Conservation (phyloP, 441 rosid species). For the Populus hybrid region DNA sequence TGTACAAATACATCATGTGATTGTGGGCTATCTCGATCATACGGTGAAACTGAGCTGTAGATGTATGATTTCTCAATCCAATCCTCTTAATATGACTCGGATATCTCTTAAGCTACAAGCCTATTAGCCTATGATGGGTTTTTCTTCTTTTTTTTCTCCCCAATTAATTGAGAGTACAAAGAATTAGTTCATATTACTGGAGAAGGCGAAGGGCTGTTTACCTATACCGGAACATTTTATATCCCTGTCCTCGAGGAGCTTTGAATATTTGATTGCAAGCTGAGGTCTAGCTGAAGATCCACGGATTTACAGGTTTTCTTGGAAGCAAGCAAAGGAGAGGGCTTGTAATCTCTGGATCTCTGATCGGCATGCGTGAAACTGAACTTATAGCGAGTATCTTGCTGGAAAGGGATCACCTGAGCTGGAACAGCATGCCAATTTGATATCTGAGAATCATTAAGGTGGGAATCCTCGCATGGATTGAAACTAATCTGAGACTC, state of each 20-base stretch:
- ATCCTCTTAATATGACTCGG: not conserved
- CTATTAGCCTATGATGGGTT: not conserved
- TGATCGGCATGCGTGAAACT: slow-evolving; percentile 26
- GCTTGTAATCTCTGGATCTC: slow-evolving; percentile 25
- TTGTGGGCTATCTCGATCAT: not conserved
- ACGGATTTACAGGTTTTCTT: slow-evolving; percentile 50
- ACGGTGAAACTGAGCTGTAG: not conserved
- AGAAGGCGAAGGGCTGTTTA: slow-evolving; percentile 5
- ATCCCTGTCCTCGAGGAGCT: slow-evolving; percentile 26
- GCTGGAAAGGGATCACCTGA: slow-evolving; percentile 35
- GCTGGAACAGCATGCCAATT: slow-evolving; percentile 29
- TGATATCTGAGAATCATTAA: slow-evolving; percentile 26
- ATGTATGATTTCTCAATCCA: slow-evolving; percentile 2
- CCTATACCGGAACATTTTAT: slow-evolving; percentile 5
- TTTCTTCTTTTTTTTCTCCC: not conserved
- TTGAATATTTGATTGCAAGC: slow-evolving; percentile 36
- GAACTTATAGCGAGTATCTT: slow-evolving; percentile 28
- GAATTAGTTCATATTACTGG: not conserved
- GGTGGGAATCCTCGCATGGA: slow-evolving; percentile 25
- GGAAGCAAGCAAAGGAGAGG: slow-evolving; percentile 35
- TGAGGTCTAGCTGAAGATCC: slow-evolving; percentile 71
- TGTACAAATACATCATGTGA: not conserved
- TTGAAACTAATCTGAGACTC: slow-evolving; percentile 69
- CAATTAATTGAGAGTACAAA: slow-evolving; percentile 5
- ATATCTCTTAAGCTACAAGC: not conserved